Conservation (phyloP, 1,284 basidiomycete species). For the Athelia sp. region DNA sequence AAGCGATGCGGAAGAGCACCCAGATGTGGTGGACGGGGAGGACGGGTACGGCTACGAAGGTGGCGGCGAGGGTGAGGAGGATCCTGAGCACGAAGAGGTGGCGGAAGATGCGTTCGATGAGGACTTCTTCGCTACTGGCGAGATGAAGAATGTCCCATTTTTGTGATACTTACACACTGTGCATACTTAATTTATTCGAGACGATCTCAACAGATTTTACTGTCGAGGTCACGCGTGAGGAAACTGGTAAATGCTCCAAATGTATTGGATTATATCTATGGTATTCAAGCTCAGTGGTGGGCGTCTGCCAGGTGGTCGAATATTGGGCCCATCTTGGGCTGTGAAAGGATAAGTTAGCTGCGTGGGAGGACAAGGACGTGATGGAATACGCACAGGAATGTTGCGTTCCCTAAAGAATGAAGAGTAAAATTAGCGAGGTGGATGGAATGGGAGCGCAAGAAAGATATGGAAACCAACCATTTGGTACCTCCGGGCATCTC, state of each 20-base stretch:
- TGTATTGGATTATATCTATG: background rate
- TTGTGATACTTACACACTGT: constrained; percentile 28
- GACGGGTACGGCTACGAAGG: constrained; percentile 23
- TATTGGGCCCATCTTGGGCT: constrained; percentile 49
- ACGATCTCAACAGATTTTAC: no score
- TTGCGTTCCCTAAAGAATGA: constrained; percentile 62
- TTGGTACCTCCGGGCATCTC: constrained; percentile 82
- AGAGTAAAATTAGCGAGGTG: constrained; percentile 13
- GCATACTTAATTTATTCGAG: no score
- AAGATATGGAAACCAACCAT: constrained; percentile 47
- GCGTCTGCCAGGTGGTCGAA: constrained; percentile 39
- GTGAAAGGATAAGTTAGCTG: constrained; percentile 13
- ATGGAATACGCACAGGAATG: constrained; percentile 49
- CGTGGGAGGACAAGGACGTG: background rate
- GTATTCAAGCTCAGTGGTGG: background rate
- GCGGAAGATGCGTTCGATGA: constrained; percentile 72
- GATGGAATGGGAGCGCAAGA: background rate
- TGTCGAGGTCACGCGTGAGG: no score
- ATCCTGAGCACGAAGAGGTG: constrained; percentile 38
- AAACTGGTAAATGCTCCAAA: background rate
- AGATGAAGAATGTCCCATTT: constrained; percentile 84
- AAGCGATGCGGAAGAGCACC: constrained; percentile 21
- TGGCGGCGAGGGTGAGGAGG: constrained; percentile 24
- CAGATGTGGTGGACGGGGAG: constrained; percentile 25
- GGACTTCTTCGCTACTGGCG: constrained; percentile 73